Evolutionary conservation across 495 filamentous ascomycete genomes (phyloP).

Genomic region (Pyrenopolyporus hunteri): DNA sequence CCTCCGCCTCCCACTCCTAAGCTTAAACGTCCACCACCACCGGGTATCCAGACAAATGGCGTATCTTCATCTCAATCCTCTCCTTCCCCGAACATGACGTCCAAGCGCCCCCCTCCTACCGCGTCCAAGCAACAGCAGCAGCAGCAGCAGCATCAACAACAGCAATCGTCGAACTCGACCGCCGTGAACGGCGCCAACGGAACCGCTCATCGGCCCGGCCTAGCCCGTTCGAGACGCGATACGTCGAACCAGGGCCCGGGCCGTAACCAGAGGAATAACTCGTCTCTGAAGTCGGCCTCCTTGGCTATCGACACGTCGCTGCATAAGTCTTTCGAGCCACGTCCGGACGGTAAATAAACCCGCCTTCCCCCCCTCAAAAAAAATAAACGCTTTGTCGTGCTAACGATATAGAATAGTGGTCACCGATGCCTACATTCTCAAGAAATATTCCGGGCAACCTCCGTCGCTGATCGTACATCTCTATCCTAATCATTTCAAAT

Average conservation of each 20-base stretch:
- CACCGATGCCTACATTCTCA: slow-evolving; percentile 76
- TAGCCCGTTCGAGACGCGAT: slow-evolving; percentile 58
- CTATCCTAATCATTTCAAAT: slow-evolving; percentile 83
- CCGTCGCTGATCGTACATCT: slow-evolving; percentile 89
- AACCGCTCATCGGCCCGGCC: slow-evolving; percentile 52
- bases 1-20: slow-evolving; percentile 66
- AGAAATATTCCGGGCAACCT: slow-evolving; percentile 74
- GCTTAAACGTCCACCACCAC: slow-evolving; percentile 75
- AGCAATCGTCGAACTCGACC: slow-evolving; percentile 50
- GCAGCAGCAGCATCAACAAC: slow-evolving; percentile 46
- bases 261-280: slow-evolving; percentile 51
- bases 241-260: slow-evolving; percentile 43
- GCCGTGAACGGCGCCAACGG: slow-evolving; percentile 54
- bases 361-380: no score
- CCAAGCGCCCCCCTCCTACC: slow-evolving; percentile 63
- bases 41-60: slow-evolving; percentile 72
- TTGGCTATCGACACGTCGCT: slow-evolving; percentile 47
- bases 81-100: slow-evolving; percentile 68
- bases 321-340: slow-evolving; percentile 48
- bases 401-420: slow-evolving; percentile 57
- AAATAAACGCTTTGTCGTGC: no score
- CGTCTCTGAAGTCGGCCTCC: slow-evolving; percentile 52
- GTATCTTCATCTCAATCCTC: slow-evolving; percentile 67
- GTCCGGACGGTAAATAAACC: slow-evolving; percentile 54
- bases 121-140: slow-evolving; percentile 49